A percentile compares a stretch with the other conserved stretches of the same genome.
phyloP scores from a whole-genome alignment of 352 stramenopile species.

The Globisporangium middletonii region DNA sequence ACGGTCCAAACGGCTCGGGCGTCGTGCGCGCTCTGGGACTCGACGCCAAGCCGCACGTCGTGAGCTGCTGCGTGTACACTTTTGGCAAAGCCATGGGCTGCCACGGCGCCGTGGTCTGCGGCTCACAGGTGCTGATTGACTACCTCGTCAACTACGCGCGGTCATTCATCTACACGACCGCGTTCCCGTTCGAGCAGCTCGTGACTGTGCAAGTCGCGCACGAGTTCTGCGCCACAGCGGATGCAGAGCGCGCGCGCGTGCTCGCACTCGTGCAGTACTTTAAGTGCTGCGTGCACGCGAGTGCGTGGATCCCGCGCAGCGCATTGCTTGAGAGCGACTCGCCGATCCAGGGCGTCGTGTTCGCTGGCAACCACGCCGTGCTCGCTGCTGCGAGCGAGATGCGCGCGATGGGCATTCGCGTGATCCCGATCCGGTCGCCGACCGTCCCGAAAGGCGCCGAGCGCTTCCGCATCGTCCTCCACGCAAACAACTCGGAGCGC shows the following conservation, averaged over 20 bases:
- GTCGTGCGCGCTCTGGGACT: constrained; percentile 64
- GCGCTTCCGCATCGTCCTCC: constrained; percentile 94
- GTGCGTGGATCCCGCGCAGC: constrained; percentile 29
- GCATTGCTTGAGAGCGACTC: constrained; percentile 64
- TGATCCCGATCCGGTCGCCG: constrained; percentile 94
- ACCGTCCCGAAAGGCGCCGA: constrained; percentile 93
- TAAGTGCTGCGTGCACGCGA: constrained; percentile 37
- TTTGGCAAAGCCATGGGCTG: constrained; percentile 97
- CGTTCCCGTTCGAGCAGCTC: constrained; percentile 90
- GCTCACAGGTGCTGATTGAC: constrained; percentile 83
- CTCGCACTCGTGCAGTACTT: constrained; percentile 78
- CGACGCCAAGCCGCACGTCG: constrained; percentile 61
- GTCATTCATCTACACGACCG: constrained; percentile 97
- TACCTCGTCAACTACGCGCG: constrained; percentile 97
- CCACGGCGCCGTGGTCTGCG: constrained; percentile 93
- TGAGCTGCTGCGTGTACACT: constrained; percentile 91
- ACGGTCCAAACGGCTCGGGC: constrained; percentile 72
- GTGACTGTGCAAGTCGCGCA: constrained; percentile 88
- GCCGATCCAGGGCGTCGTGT: constrained; percentile 94
- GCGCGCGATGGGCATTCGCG: constrained; percentile 68
- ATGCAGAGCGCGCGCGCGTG: constrained; percentile 34
- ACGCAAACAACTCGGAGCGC: constrained; percentile 89
- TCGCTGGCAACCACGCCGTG: constrained; percentile 89
- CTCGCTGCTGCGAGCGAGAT: constrained; percentile 71
- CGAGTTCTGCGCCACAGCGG: constrained; percentile 62